Evolutionary conservation across 257 asterid genomes (phyloP).

Genomic region (Lycium barbarum): DNA sequence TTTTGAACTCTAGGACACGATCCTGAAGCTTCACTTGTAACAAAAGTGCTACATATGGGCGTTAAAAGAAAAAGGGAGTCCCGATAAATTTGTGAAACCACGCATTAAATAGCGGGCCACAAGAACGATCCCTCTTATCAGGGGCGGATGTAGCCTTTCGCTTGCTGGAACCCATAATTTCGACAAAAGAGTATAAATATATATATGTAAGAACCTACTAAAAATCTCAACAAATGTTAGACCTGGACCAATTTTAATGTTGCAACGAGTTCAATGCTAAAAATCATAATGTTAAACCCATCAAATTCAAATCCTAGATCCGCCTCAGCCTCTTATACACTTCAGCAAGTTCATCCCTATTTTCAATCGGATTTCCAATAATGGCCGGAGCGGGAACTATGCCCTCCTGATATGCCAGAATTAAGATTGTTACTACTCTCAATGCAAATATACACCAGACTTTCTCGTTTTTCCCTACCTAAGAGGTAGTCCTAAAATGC

Average conservation of each 20-base stretch:
- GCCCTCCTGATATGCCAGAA: background rate
- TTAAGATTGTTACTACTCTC: background rate
- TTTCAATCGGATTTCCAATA: conserved; percentile 17
- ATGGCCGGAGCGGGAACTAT: background rate
- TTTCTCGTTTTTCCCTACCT: background rate
- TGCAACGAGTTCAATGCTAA: too few species aligned
- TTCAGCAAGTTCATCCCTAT: background rate
- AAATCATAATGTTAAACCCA: too few species aligned
- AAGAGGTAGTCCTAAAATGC: background rate
- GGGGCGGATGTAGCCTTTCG: too few species aligned
- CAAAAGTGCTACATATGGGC: background rate
- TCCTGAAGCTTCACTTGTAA: background rate
- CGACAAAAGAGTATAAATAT: too few species aligned
- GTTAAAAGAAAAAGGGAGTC: background rate
- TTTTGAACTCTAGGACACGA: background rate
- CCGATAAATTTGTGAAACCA: background rate
- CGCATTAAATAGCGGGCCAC: background rate
- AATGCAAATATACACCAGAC: conserved; percentile 1
- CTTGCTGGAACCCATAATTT: too few species aligned
- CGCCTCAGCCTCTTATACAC: background rate
- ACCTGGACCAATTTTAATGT: too few species aligned
- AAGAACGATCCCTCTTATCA: background rate
- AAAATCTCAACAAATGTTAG: too few species aligned
- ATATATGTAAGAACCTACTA: too few species aligned
- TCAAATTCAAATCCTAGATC: too few species aligned